Evolutionary conservation across 768 basidiomycete species (phyloP).

Genomic region (Rhodotorula sphaerocarpa): DNA sequence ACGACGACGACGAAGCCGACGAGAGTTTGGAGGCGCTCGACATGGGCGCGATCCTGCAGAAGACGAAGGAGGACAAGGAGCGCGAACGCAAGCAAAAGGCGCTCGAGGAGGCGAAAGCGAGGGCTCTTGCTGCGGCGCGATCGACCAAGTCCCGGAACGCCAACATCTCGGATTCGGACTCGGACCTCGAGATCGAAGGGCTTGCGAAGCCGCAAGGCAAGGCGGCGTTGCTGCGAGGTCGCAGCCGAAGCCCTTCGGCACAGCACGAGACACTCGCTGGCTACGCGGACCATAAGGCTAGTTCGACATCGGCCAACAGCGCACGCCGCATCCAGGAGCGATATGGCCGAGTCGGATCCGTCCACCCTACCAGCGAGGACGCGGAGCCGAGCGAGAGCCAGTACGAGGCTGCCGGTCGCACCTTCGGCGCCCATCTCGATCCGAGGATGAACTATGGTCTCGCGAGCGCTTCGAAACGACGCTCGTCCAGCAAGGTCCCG

Average conservation of each 20-base stretch:
- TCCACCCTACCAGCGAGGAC: constrained; percentile 4
- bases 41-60: background rate
- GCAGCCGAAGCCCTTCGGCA: background rate
- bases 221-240: background rate
- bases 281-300: background rate
- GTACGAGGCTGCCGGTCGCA: background rate
- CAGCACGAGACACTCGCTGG: background rate
- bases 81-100: background rate
- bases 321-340: background rate
- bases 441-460: background rate
- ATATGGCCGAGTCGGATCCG: background rate
- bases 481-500: background rate
- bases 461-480: background rate
- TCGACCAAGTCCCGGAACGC: background rate
- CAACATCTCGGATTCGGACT: constrained; percentile 10
- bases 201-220: background rate
- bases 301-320: background rate
- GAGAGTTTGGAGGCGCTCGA: constrained; percentile 2
- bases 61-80: constrained; percentile 5
- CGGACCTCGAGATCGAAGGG: constrained; percentile 28
- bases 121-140: background rate
- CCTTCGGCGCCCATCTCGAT: constrained; percentile 21
- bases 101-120: background rate
- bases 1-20: constrained; percentile 14
- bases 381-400: constrained; percentile 27